These are phyloP conservation scores for Evansstolkia leycettana DNA, from an alignment of 495 filamentous ascomycete genomes.

Conservation along the genomic window DNA sequence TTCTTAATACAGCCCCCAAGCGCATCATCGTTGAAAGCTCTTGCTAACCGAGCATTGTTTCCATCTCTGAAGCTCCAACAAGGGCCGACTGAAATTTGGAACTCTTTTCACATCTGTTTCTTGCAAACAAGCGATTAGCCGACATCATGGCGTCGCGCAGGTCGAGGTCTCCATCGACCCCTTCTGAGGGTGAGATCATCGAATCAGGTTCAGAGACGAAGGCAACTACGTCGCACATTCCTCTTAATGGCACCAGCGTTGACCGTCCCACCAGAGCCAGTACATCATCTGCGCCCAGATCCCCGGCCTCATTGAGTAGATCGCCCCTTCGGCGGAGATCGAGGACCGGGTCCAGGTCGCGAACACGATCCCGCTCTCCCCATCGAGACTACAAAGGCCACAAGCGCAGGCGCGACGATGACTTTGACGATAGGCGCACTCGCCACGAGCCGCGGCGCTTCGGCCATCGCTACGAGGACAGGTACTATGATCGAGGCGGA, in stretches of 20 bases:
- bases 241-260: slow-evolving; percentile 62
- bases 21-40: slow-evolving; percentile 7
- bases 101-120: slow-evolving; percentile 1
- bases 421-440: slow-evolving; percentile 33
- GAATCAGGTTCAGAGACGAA: slow-evolving; percentile 57
- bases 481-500: slow-evolving; percentile 16
- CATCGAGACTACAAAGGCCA: slow-evolving; percentile 41
- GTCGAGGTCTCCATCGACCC: slow-evolving; percentile 36
- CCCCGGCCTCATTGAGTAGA: slow-evolving; percentile 29
- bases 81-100: slow-evolving; percentile 10
- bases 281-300: slow-evolving; percentile 36
- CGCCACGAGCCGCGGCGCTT: slow-evolving; percentile 36
- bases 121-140: slow-evolving; percentile 3
- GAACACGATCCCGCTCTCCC: slow-evolving; percentile 29
- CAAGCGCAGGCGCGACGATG: slow-evolving; percentile 60
- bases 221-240: slow-evolving; percentile 67
- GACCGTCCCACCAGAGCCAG: slow-evolving; percentile 57
- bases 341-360: slow-evolving; percentile 22
- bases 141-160: slow-evolving; percentile 23
- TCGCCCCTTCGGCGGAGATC: slow-evolving; percentile 31
- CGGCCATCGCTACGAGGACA: slow-evolving; percentile 23
- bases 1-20: slow-evolving; percentile 20
- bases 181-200: slow-evolving; percentile 78
- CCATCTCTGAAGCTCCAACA: slow-evolving; percentile 21
- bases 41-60: slow-evolving; percentile 16